Percentiles rank a stretch among this genome's conserved stretches.
Conservation (phyloP, 108 stramenopile species). For the Conticribra guillardii region DNA sequence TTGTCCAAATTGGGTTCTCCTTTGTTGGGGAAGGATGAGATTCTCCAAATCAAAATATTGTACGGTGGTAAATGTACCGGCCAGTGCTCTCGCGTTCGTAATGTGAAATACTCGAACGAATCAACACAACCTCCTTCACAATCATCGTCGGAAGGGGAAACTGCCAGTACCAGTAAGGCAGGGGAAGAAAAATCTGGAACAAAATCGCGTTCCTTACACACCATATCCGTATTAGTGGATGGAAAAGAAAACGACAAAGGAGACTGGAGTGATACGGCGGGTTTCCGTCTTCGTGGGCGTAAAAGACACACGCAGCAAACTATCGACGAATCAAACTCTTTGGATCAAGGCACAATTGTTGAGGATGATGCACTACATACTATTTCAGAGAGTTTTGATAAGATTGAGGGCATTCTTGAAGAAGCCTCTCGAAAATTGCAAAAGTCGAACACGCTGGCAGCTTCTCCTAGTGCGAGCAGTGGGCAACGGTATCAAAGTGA, state of each 20-base stretch:
- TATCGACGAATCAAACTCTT: background rate
- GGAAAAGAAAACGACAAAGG: background rate
- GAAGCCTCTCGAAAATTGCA: background rate
- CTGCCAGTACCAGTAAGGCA: too few relatives aligned
- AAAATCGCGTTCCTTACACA: background rate
- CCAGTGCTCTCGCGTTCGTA: conserved; percentile 45
- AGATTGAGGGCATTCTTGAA: background rate
- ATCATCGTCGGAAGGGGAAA: too few relatives aligned
- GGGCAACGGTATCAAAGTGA: too few relatives aligned
- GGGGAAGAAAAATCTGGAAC: background rate
- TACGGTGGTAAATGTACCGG: conserved; percentile 48
- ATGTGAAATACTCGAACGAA: conserved; percentile 27
- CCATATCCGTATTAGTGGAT: background rate
- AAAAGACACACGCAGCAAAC: background rate
- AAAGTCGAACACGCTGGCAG: background rate
- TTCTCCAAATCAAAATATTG: conserved; percentile 58
- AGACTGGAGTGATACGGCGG: background rate
- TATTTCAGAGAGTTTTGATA: background rate
- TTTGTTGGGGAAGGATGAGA: conserved; percentile 49
- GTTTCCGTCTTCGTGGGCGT: background rate
- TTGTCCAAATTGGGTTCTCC: conserved; percentile 10
- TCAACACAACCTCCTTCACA: too few relatives aligned
- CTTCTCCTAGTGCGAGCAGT: too few relatives aligned
- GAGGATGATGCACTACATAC: background rate
- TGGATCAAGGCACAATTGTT: background rate